A percentile compares a stretch with the other conserved stretches of the same genome.
phyloP scores from a whole-genome alignment of 306 rosid species.

The Dalbergia oliveri region DNA sequence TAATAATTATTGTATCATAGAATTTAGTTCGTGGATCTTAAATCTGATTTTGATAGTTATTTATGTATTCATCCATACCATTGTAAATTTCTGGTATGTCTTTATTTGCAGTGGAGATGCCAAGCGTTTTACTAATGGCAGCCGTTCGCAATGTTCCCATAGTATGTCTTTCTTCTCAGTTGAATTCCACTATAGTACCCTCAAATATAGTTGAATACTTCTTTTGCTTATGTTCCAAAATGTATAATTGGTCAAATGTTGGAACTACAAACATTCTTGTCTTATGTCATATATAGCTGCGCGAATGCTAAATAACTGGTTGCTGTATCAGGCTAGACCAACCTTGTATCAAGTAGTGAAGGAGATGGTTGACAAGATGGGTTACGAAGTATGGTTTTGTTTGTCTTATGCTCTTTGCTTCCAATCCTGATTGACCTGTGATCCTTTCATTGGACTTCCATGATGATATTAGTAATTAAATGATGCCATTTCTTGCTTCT shows the following conservation, averaged over 20 bases:
- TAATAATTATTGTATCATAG: background rate
- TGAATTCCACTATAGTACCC: constrained; percentile 30
- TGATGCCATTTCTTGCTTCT: constrained; percentile 36
- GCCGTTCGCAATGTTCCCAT: constrained; percentile 93
- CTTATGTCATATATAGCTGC: constrained; percentile 27
- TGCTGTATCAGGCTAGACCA: constrained; percentile 85
- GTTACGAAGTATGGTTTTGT: constrained; percentile 76
- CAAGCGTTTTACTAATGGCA: constrained; percentile 90
- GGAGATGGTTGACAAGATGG: constrained; percentile 97
- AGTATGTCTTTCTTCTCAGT: constrained; percentile 57
- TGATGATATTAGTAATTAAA: constrained; percentile 37
- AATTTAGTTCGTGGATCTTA: background rate
- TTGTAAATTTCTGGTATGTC: constrained; percentile 47
- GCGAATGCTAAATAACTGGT: constrained; percentile 40
- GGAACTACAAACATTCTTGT: background rate
- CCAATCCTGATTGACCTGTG: constrained; percentile 33
- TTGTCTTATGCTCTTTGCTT: constrained; percentile 18
- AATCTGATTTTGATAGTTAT: constrained; percentile 25
- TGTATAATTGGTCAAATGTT: constrained; percentile 15
- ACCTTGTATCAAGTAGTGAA: constrained; percentile 92
- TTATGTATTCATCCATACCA: background rate
- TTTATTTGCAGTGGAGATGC: constrained; percentile 93
- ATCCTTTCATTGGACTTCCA: constrained; percentile 5
- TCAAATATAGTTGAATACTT: constrained; percentile 1
- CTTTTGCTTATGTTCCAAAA: background rate